Base-by-base conservation (phyloP, 2,329 filamentous ascomycete genomes). In the Epichloe typhina region DNA sequence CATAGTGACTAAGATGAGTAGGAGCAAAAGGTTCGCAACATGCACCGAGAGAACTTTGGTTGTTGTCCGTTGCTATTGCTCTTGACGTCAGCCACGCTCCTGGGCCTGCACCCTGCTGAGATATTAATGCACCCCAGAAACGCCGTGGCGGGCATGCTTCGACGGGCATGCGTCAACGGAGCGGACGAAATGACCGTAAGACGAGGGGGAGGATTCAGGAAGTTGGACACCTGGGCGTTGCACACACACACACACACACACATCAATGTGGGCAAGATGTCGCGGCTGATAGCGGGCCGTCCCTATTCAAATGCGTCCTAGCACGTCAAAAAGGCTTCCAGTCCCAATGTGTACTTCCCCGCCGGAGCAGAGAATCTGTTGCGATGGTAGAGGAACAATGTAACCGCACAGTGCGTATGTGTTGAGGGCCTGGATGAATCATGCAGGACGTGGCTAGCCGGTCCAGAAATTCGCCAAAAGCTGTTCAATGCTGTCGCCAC, bases 271-370 rank as follows among this genome's bases (percentile, higher is more conserved):
- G 41, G 19, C 46, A 36, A 33, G 17, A 26, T 49, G 41, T 15
- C 11, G 45, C 19, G 51, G 45, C 44, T 48, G 51, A 45, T 8
- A n/a, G 36, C 52, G 52, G 52, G 52, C 52, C 45, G 49, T 51
- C 39, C 46, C 49, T 31, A 13, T 45, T 39, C 40, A 13, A 35
- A 19, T 50, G 45, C 42, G 21, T 40, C 46, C 43, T 37, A 12
- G 38, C 42, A 21, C 13, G 7, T 19, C 12, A n/a, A 12, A 12
- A 44, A 15, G 11, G 41, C 21, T 6, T 44, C 21, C 17, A 33
- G 11, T 33, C 13, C 12, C 13, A 33, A 44, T 13, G 21, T 13
- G 42, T 33, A 35, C 26, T 44, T 44, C 8, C 5, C 12, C 21
- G 39, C 13, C 26, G 42, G 42, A 44, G 42, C 42, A 31, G 42